Percentiles rank a stretch among this genome's conserved stretches.
Conservation (phyloP, 208 protist species). For the Naegleria lovaniensis region DNA sequence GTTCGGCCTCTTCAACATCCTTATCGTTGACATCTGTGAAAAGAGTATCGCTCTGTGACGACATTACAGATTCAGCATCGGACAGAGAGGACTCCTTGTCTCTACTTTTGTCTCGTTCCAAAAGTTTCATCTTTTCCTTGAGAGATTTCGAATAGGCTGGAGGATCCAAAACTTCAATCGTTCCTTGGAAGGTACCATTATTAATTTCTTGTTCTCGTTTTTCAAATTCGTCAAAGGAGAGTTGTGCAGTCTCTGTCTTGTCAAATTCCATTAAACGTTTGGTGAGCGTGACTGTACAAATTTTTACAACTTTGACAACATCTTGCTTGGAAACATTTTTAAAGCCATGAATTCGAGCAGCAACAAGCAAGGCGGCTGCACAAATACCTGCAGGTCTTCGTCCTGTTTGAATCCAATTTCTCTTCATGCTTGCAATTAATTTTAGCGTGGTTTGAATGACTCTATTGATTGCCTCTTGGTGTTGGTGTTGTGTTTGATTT, state of each 20-base stretch:
- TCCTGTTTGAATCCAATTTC: slow-evolving; percentile 79
- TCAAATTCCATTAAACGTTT: slow-evolving; percentile 72
- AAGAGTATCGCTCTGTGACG: neutral
- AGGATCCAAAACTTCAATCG: neutral
- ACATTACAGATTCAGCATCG: neutral
- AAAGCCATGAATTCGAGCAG: slow-evolving; percentile 72
- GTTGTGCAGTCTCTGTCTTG: slow-evolving; percentile 56
- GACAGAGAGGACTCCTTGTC: neutral
- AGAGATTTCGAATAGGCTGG: neutral
- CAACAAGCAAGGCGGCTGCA: slow-evolving; percentile 71
- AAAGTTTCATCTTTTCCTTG: neutral
- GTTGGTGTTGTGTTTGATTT: slow-evolving; percentile 54
- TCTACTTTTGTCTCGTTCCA: neutral
- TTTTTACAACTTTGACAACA: slow-evolving; percentile 70
- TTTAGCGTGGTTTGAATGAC: slow-evolving; percentile 73
- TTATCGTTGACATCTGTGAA: neutral
- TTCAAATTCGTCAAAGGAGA: slow-evolving; percentile 31
- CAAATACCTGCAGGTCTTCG: slow-evolving; percentile 75
- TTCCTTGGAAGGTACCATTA: neutral
- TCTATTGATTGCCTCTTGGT: slow-evolving; percentile 55
- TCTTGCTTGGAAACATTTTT: slow-evolving; percentile 60
- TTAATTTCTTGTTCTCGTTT: neutral
- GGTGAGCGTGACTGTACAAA: slow-evolving; percentile 66
- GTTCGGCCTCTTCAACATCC: neutral
- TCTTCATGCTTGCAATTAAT: slow-evolving; percentile 70